A percentile compares a stretch with the other conserved stretches of the same genome.
Evolutionary conservation across 2,329 filamentous ascomycete genomes (phyloP).

Genomic region (Onygenales sp.): DNA sequence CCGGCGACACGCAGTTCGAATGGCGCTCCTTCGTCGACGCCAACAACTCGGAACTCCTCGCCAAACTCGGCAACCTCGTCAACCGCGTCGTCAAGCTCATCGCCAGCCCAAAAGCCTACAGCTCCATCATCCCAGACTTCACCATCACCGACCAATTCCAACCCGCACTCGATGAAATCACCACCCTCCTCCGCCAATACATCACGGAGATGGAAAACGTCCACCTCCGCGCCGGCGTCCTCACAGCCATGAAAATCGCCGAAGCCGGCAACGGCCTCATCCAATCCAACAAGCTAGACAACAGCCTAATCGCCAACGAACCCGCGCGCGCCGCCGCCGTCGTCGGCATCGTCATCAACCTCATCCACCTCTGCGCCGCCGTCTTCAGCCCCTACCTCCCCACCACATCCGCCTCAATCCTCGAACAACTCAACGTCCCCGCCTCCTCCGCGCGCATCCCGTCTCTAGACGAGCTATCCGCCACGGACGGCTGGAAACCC

Average conservation of each 20-base stretch:
- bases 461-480: conserved; percentile 31
- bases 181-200: conserved; percentile 46
- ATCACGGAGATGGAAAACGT: conserved; percentile 50
- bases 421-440: conserved; percentile 60
- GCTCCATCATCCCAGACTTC: conserved; percentile 53
- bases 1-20: conserved; percentile 70
- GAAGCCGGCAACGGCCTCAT: conserved; percentile 51
- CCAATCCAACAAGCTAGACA: conserved; percentile 53
- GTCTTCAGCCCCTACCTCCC: conserved; percentile 80
- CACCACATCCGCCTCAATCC: conserved; percentile 63
- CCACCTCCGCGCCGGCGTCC: conserved; percentile 48
- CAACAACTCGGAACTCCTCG: conserved; percentile 70
- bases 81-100: conserved; percentile 39
- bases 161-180: conserved; percentile 37
- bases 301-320: conserved; percentile 49
- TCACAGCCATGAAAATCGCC: conserved; percentile 47
- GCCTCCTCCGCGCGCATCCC: conserved; percentile 52
- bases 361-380: conserved; percentile 70
- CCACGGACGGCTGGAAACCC: conserved; percentile 51
- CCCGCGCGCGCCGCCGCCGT: conserved; percentile 52
- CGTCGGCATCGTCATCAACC: conserved; percentile 72
- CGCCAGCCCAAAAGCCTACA: conserved; percentile 60
- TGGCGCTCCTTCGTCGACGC: conserved; percentile 66
- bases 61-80: conserved; percentile 58
- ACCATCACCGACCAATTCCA: conserved; percentile 32